Evolutionary conservation across 2,329 filamentous ascomycete species (phyloP).

Genomic region (Xylaria sp.): DNA sequence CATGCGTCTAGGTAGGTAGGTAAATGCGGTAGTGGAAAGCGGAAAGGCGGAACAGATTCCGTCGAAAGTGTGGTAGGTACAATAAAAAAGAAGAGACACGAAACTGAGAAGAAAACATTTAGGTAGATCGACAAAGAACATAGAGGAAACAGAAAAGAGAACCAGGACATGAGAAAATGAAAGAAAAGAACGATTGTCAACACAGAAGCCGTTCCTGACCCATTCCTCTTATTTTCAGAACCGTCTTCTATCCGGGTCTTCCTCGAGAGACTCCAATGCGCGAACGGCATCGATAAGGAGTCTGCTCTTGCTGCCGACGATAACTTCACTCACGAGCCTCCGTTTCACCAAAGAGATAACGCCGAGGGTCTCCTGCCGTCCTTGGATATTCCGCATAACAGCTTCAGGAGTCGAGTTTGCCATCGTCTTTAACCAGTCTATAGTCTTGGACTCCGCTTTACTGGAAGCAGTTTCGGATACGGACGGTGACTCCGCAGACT

Average conservation of each 20-base stretch:
- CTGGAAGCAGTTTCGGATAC: slow-evolving; percentile 13
- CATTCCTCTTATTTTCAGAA: slow-evolving; percentile 30
- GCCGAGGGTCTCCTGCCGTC: slow-evolving; percentile 39
- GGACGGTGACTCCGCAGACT: background rate
- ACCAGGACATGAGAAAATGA: slow-evolving; percentile 5
- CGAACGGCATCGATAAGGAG: slow-evolving; percentile 49
- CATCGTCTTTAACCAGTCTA: slow-evolving; percentile 35
- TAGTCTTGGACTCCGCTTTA: slow-evolving; percentile 36
- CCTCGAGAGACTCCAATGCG: slow-evolving; percentile 48
- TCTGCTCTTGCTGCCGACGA: slow-evolving; percentile 43
- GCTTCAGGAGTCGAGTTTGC: slow-evolving; percentile 36
- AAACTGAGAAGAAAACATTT: slow-evolving; percentile 24
- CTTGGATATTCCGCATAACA: slow-evolving; percentile 35
- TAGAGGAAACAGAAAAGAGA: slow-evolving; percentile 20
- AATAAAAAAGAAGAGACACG: slow-evolving; percentile 23
- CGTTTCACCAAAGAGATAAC: slow-evolving; percentile 46
- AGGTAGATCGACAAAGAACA: slow-evolving; percentile 18
- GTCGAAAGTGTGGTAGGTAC: slow-evolving; percentile 19
- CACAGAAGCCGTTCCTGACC: background rate
- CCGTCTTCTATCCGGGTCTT: slow-evolving; percentile 39
- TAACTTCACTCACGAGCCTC: slow-evolving; percentile 45
- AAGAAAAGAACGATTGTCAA: background rate
- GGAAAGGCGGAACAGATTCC: background rate
- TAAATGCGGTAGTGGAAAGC: background rate
- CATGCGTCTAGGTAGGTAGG: slow-evolving; percentile 15